Conservation (phyloP, 768 basidiomycete species). For the Tricholoma sp. region DNA sequence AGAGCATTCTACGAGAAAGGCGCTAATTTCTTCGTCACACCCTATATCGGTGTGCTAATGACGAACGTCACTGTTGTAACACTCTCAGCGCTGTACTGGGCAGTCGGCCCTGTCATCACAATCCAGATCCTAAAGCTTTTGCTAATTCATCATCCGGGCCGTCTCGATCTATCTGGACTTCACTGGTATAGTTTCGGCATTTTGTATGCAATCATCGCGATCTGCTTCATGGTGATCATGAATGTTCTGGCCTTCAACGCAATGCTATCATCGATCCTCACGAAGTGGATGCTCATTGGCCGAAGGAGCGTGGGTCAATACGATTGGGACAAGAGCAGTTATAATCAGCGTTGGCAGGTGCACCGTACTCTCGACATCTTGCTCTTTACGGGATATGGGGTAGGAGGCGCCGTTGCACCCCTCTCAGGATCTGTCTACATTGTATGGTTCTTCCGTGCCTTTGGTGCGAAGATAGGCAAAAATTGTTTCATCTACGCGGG, state of each 20-base stretch:
- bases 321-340: conserved; percentile 43
- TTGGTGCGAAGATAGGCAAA: conserved; percentile 40
- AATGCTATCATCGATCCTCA: conserved; percentile 35
- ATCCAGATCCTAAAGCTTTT: conserved; percentile 29
- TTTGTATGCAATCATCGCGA: conserved; percentile 34
- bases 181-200: conserved; percentile 35
- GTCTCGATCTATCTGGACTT: conserved; percentile 27
- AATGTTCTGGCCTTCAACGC: conserved; percentile 32
- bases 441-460: conserved; percentile 39
- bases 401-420: conserved; percentile 34
- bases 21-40: conserved; percentile 36
- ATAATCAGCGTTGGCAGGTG: conserved; percentile 48
- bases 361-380: conserved; percentile 33
- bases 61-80: conserved; percentile 33
- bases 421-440: conserved; percentile 37
- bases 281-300: conserved; percentile 41
- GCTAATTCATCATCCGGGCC: conserved; percentile 19
- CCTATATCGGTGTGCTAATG: conserved; percentile 30
- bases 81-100: conserved; percentile 37
- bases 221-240: conserved; percentile 32
- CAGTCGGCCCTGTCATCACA: conserved; percentile 31
- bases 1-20: conserved; percentile 36
- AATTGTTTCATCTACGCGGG: conserved; percentile 37
- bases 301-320: conserved; percentile 32
- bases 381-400: conserved; percentile 37